These are phyloP conservation scores for Hypoxylon intermedium DNA, from an alignment of 495 filamentous ascomycete genomes.

Conservation along the genomic window DNA sequence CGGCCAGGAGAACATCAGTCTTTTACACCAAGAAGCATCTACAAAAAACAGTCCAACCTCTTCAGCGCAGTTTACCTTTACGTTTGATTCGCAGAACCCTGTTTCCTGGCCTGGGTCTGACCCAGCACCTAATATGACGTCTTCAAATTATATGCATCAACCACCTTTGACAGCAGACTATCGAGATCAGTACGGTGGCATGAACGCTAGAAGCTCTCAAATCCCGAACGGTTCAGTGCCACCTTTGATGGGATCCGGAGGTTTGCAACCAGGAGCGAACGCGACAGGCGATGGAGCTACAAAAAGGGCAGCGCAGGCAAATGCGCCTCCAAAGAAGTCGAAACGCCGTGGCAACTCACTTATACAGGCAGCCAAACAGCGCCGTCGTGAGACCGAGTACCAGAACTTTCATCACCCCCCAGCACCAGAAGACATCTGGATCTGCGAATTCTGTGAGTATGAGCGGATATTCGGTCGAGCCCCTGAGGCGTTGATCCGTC, in stretches of 20 bases:
- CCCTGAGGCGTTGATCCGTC: constrained; percentile 82
- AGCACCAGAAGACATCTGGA: constrained; percentile 80
- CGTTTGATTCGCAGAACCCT: constrained; percentile 69
- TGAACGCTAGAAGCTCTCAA: constrained; percentile 12
- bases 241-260: constrained; percentile 9
- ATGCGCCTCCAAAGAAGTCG: constrained; percentile 31
- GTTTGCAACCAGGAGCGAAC: constrained; percentile 7
- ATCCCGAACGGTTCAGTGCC: constrained; percentile 17
- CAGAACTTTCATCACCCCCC: constrained; percentile 79
- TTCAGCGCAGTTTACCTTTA: constrained; percentile 91
- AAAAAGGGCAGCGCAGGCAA: constrained; percentile 23
- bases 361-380: constrained; percentile 44
- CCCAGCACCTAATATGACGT: constrained; percentile 49
- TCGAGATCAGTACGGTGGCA: constrained; percentile 11
- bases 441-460: constrained; percentile 93
- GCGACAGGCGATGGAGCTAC: constrained; percentile 6
- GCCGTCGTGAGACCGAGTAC: constrained; percentile 52
- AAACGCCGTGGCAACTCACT: constrained; percentile 44
- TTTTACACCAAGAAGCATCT: constrained; percentile 72
- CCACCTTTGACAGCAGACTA: constrained; percentile 13
- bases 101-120: constrained; percentile 66
- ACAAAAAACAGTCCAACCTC: constrained; percentile 62
- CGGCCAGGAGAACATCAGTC: constrained; percentile 75
- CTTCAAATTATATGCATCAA: constrained; percentile 25
- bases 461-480: constrained; percentile 84